Base-by-base conservation (phyloP, 805 yeast species). In the Saccharomycopsis lassenensis region DNA sequence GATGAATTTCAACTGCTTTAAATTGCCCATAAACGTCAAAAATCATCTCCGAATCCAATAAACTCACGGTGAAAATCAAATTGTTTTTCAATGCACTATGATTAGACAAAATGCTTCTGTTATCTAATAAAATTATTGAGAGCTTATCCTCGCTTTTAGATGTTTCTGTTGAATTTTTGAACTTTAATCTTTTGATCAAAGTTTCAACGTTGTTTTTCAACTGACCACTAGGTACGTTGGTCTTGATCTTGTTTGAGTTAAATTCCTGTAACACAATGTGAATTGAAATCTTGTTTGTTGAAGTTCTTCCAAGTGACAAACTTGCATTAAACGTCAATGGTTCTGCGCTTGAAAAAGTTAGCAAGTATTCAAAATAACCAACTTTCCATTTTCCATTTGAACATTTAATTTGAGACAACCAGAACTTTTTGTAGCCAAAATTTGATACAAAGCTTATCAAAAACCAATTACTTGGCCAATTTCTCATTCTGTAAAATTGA, bases 391-490 rank as follows among this genome's bases (percentile, higher is more conserved):
- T 34, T 6, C 34, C 24, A 20, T 35, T 26, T 6, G 25, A 12
- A 4, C 42, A 37, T 19, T 31, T 37, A n/a, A 40, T 35, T 15
- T 41, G 35, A n/a, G 36, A 35, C 4, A 43, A 19, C 46, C 46
- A 43, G 11, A 31, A 37, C 7, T 25, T 22, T 5, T 18, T 24
- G 7, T 17, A 4, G 14, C n/a, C 29, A 4, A n/a, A 5, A 33
- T 39, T 37, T 5, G 32, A 18, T 11, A 40, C 22, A 8, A 40
- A 36, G 7, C 28, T 35, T 17, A 35, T 29, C 29, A 43, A 35
- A 29, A 43, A 37, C 46, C 46, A 43, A 30, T 37, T 40, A 7
- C 24, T 33, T 3, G 46, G 46, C 46, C 46, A 43, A 21, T 36
- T 29, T 12, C 30, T 36, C 16, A 39, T 15, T 20, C 35, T 35